Base-by-base conservation (phyloP, 2,329 filamentous ascomycete genomes). In the Didymosphaeria variabile region DNA sequence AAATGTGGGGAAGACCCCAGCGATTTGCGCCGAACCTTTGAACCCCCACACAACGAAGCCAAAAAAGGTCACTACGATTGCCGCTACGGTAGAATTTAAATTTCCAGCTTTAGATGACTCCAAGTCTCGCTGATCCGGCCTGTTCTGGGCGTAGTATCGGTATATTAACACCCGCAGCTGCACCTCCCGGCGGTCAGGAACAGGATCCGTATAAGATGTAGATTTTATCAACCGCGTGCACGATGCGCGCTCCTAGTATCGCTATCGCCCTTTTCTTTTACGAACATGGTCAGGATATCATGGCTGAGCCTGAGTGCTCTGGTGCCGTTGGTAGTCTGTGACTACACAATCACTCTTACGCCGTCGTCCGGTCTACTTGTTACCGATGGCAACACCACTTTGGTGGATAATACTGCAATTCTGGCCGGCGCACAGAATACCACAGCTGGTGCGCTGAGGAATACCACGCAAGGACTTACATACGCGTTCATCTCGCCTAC, bases 401-500 rank as follows among this genome's bases (percentile, higher is more conserved):
- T 73, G 4, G 67, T 70, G 8, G 56, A 65, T 31, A 72, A 70
- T 40, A 59, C 62, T 8, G 66, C 59, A 5, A 64, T 72, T 17
- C 56, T 72, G 0, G 47, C 60, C 13, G 70, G 69, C 23, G 47
- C 38, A 13, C 57, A 62, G 21, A 67, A 60, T 46, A 67, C 67
- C 9, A 68, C 66, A 13, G 62, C 59, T n/a, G 50, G 36, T 19
- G 26, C 55, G 1, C 19, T 65, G 12, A 60, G 62, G 52, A 67
- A 62, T 52, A 53, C 3, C 55, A 69, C 57, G 4, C 57, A 42
- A 31, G 65, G 57, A 23, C 26, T 62, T 36, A 59, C 46, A 34
- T 68, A 63, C 55, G 54, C 46, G 46, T 72, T 72, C 45, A 45
- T 71, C 46, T 67, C 60, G 21, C 65, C 69, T 3, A 69, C 67